Base-by-base conservation (phyloP, 1,284 basidiomycete genomes). In the Porodaedalea pini region DNA sequence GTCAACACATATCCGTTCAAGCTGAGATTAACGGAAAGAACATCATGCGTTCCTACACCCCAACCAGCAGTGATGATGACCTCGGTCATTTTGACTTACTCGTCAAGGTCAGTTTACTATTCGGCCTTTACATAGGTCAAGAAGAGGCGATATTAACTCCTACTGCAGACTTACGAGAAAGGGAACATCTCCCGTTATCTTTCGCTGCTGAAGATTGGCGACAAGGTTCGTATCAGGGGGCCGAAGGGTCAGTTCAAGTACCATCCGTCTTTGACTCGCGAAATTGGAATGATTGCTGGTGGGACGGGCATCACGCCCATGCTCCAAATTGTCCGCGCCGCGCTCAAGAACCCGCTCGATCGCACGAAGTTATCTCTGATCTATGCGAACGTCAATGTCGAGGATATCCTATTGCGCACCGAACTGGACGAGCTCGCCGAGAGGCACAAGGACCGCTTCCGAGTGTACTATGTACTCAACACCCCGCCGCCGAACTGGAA, bases 221-320 rank as follows among this genome's bases (percentile, higher is more conserved):
- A 96, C 72, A 85, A 79, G 43, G 78, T 98, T 65, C 85, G 86
- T 64, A 82, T 98, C 78, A 97, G 94, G 73, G 96, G 96, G 1
- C 96, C 96, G 65, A 97, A 93, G 75, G 96, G 96, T 59, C 88
- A 91, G 75, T 99, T 97, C 78, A 80, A 78, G 62, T 95, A 94
- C 73, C 67, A 73, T 57, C 80, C 83, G n/a, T 77, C 76, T 50
- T 77, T 94, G 39, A 80, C 87, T 21, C 78, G 78, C 62, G 83
- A 89, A 65, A 76, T 99, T 59, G 91, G 94, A 67, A 96, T 99
- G 94, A 95, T 99, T 66, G 95, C 96, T 19, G 96, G 96, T 44
- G 89, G 89, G 25, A 91, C 96, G 3, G 96, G 96, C 62, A 96
- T 99, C 71, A 98, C 97, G 0, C 96, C 96, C 65, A 96, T 97